Percentiles rank a stretch among this genome's conserved stretches.
Evolutionary conservation across 2,329 filamentous ascomycete species (phyloP).

Genomic region (Fusarium sp.): DNA sequence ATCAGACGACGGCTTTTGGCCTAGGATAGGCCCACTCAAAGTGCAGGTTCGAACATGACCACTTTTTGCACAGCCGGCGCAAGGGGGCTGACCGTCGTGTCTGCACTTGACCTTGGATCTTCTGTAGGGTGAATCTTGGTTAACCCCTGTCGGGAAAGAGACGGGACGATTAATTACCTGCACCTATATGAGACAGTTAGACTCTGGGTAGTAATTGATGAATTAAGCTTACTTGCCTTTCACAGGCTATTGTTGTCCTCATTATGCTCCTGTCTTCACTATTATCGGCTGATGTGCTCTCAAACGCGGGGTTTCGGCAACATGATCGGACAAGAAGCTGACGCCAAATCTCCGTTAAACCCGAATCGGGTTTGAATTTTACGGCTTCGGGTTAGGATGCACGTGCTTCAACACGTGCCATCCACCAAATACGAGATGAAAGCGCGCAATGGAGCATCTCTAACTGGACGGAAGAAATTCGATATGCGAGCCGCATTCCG

Average conservation of each 20-base stretch:
- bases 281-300: background rate
- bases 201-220: rapidly evolving
- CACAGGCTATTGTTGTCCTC: conserved; percentile 42
- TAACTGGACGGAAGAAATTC: conserved; percentile 11
- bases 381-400: background rate
- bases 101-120: conserved; percentile 44
- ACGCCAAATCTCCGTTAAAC: background rate
- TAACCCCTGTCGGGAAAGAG: background rate
- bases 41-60: conserved; percentile 23
- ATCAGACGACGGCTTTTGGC: background rate
- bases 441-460: background rate
- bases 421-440: background rate
- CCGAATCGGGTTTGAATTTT: conserved; percentile 30
- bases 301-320: conserved; percentile 22
- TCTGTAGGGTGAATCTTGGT: conserved; percentile 15
- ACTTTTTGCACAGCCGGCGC: conserved; percentile 39
- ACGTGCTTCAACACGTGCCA: conserved; percentile 4
- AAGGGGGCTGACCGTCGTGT: conserved; percentile 40
- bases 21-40: conserved; percentile 29
- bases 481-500: background rate
- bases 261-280: conserved; percentile 13
- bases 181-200: conserved; percentile 27
- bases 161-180: conserved; percentile 27
- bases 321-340: background rate
- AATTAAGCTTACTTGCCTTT: conserved; percentile 32